Evolutionary conservation across 31 red algal genomes (phyloP), one percentile per base, ranked within the genome.

Genomic region (Bonnemaisonia californica): DNA sequence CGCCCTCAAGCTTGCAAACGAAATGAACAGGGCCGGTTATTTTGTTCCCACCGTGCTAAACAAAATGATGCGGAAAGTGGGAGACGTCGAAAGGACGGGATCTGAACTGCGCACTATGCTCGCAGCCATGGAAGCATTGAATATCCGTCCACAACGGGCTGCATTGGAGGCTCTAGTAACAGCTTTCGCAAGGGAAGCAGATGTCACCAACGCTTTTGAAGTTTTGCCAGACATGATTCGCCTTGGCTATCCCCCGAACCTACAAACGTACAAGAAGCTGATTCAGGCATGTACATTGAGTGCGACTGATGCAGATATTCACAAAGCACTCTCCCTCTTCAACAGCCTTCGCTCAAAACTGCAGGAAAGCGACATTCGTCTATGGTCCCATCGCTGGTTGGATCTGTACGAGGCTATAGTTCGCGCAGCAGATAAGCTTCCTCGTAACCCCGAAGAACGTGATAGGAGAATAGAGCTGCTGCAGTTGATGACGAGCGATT

Each of bases 1-100:
- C 21, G 87, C 78, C n/a, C 30, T 90, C 21, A 71, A 82, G 59
- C 31, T 90, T 2, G 59, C 55, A 19, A 77, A 82, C 24, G 78
- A 90, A 54, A 90, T 90, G 87, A 90, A 65, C 12, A 41, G 69
- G 9, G 87, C 79, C 40, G 87, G 87, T 54, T 90, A 90, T 64
- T 76, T 55, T 82, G 78, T 77, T n/a, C 87, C 87, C 12, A 40
- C 28, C 37, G 77, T 83, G 19, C 57, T 90, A 36, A 90, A 90
- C 36, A 47, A 57, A 57, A 82, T 81, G 69, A 82, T 83, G 64
- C 78, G 87, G n/a, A 77, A 71, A 54, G 78, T 77, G 3, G 87
- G 78, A 31, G 77, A 83, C 18, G 34, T 64, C 9, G 87, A 90
- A 54, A 37, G 78, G 16, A 90, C 65, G 82, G 87, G 87, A 38